These are phyloP conservation scores for Pseudohyphozyma bogoriensis DNA, from an alignment of 768 basidiomycete genomes.

Conservation along the genomic window DNA sequence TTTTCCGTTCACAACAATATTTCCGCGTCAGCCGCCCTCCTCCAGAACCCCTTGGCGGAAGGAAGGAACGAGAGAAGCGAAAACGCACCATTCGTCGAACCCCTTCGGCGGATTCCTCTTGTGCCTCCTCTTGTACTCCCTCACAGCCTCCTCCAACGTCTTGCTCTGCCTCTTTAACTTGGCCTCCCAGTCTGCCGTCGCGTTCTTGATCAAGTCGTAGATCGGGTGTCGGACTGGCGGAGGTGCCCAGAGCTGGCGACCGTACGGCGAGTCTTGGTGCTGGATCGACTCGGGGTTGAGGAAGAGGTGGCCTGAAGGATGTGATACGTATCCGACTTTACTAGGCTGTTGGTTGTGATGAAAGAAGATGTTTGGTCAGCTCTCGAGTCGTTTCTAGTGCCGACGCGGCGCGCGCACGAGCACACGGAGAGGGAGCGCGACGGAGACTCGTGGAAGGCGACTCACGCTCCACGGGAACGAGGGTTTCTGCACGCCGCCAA, in stretches of 20 bases:
- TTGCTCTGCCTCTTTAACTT: slow-evolving; percentile 66
- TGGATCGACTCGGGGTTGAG: slow-evolving; percentile 16
- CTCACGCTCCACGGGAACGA: neutral
- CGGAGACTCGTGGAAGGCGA: neutral
- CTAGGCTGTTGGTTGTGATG: too few species aligned
- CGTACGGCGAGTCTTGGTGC: too few species aligned
- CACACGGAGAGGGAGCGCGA: neutral
- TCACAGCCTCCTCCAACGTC: slow-evolving; percentile 64
- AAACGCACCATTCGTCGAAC: slow-evolving; percentile 71
- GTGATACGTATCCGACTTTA: too few species aligned
- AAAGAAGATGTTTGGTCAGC: too few species aligned
- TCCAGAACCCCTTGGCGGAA: too few species aligned
- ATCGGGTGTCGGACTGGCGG: slow-evolving; percentile 57
- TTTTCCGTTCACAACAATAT: too few species aligned
- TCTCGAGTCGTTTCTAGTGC: neutral
- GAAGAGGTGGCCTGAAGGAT: slow-evolving; percentile 24
- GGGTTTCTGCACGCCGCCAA: too few species aligned
- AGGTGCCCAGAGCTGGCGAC: neutral
- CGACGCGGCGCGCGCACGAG: neutral
- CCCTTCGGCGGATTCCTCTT: slow-evolving; percentile 68
- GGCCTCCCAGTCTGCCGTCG: slow-evolving; percentile 57
- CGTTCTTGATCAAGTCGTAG: slow-evolving; percentile 67
- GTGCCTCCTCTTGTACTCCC: slow-evolving; percentile 63
- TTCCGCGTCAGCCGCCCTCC: neutral
- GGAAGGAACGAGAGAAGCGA: neutral